These are phyloP conservation scores for Hypomyces perniciosus DNA, from an alignment of 2,329 filamentous ascomycete genomes.

Conservation along the genomic window DNA sequence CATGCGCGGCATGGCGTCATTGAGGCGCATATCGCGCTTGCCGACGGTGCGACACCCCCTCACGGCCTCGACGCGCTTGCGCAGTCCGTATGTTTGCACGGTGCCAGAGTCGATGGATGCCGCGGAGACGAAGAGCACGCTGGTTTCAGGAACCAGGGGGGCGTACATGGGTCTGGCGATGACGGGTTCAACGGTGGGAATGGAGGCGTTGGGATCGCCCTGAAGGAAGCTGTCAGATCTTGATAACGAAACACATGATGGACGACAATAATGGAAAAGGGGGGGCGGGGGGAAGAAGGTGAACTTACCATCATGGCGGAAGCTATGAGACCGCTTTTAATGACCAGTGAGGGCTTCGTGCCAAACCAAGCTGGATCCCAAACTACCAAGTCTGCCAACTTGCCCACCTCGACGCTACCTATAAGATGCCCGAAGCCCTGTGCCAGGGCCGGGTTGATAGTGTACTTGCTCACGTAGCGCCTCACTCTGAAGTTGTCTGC, in stretches of 20 bases:
- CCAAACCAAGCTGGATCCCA: constrained; percentile 86
- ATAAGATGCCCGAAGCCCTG: constrained; percentile 87
- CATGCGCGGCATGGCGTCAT: constrained; percentile 79
- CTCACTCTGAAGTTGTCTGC: constrained; percentile 92
- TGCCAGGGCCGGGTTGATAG: constrained; percentile 84
- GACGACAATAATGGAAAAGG: not conserved
- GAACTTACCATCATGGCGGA: constrained; percentile 71
- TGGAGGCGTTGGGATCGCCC: constrained; percentile 77
- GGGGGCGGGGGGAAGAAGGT: not conserved
- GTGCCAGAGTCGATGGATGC: constrained; percentile 61
- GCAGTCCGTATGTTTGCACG: constrained; percentile 66
- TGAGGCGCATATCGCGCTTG: constrained; percentile 88
- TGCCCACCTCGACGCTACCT: constrained; percentile 82
- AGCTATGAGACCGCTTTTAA: constrained; percentile 85
- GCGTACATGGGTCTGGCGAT: constrained; percentile 84
- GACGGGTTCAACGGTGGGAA: constrained; percentile 81
- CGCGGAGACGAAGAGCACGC: constrained; percentile 77
- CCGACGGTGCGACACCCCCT: constrained; percentile 66
- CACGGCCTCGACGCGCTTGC: constrained; percentile 75
- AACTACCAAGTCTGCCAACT: constrained; percentile 80
- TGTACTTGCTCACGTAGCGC: constrained; percentile 92
- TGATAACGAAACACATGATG: not conserved
- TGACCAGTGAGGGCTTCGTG: constrained; percentile 71
- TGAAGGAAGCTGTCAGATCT: constrained; percentile 25
- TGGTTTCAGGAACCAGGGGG: constrained; percentile 62